Evolutionary conservation across 257 asterid genomes (phyloP).

Genomic region (Eustoma russellianum): DNA sequence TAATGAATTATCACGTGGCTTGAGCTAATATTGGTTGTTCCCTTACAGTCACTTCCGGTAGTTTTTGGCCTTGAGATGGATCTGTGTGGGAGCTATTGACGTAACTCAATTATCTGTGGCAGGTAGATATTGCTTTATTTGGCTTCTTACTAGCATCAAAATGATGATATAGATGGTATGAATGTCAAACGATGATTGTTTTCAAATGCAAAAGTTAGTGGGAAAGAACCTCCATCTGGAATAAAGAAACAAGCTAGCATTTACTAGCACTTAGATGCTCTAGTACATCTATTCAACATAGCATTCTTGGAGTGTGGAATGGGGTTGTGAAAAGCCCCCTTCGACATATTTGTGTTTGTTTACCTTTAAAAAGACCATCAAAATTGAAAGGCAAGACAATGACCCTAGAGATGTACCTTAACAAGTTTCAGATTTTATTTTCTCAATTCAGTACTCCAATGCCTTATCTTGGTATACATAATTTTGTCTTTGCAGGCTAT

Average conservation of each 20-base stretch:
- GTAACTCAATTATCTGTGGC: constrained; percentile 90
- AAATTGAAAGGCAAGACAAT: no score
- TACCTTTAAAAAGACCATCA: no score
- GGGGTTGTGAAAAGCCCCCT: no score
- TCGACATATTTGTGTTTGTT: no score
- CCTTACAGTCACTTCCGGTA: constrained; percentile 88
- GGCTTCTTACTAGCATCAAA: background rate
- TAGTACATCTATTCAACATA: no score
- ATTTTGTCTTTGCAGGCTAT: constrained; percentile 48
- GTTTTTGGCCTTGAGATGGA: constrained; percentile 97
- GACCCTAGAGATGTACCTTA: no score
- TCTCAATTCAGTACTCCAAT: background rate
- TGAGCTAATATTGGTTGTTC: constrained; percentile 6
- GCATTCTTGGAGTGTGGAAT: no score
- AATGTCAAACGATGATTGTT: background rate
- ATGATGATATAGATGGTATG: background rate
- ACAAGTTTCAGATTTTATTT: background rate
- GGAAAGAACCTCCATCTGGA: no score
- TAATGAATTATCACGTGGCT: constrained; percentile 12
- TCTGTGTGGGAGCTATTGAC: constrained; percentile 96
- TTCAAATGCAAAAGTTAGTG: background rate
- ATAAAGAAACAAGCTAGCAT: no score
- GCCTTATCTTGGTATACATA: background rate
- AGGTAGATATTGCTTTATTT: constrained; percentile 32
- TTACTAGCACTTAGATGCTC: no score